A percentile compares a stretch with the other conserved stretches of the same genome.
phyloP scores from a whole-genome alignment of 495 filamentous ascomycete species.

The Xylaria cubensis region DNA sequence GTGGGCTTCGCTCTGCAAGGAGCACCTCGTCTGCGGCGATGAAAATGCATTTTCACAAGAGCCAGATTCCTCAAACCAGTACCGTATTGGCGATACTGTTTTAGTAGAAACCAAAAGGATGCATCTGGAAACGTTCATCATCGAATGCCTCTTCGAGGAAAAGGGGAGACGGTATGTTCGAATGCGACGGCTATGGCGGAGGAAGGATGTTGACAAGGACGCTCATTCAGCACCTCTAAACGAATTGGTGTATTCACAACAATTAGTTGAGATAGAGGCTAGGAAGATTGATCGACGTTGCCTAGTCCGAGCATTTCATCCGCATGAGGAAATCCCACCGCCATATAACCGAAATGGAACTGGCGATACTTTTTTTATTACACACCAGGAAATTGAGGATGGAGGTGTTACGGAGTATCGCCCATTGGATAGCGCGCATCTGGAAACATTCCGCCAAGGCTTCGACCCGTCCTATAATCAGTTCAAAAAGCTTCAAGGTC shows the following conservation, averaged over 20 bases:
- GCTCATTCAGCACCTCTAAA: slow-evolving; percentile 57
- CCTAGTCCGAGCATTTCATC: slow-evolving; percentile 61
- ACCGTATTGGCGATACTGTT: slow-evolving; percentile 61
- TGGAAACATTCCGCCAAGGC: slow-evolving; percentile 58
- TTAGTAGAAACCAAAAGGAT: slow-evolving; percentile 45
- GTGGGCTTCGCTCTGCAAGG: slow-evolving; percentile 58
- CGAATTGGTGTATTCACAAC: slow-evolving; percentile 67
- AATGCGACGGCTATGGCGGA: slow-evolving; percentile 55
- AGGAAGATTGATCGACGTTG: slow-evolving; percentile 60
- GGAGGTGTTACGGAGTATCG: slow-evolving; percentile 26
- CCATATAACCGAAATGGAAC: slow-evolving; percentile 70
- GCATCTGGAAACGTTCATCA: slow-evolving; percentile 61
- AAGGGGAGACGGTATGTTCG: slow-evolving; percentile 39
- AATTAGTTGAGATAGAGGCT: slow-evolving; percentile 46
- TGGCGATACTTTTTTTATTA: slow-evolving; percentile 70
- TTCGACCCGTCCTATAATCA: slow-evolving; percentile 51
- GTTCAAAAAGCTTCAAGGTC: slow-evolving; percentile 53
- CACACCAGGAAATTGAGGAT: slow-evolving; percentile 38
- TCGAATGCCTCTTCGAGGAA: slow-evolving; percentile 53
- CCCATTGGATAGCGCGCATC: slow-evolving; percentile 38
- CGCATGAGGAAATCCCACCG: slow-evolving; percentile 52
- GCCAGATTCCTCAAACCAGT: slow-evolving; percentile 31
- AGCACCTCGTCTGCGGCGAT: slow-evolving; percentile 51
- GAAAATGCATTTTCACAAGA: slow-evolving; percentile 3
- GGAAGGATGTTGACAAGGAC: slow-evolving; percentile 46